A percentile compares a stretch with the other conserved stretches of the same genome.
Evolutionary conservation across 2,329 filamentous ascomycete species (phyloP).

Genomic region (Nigrograna mackinnonii): DNA sequence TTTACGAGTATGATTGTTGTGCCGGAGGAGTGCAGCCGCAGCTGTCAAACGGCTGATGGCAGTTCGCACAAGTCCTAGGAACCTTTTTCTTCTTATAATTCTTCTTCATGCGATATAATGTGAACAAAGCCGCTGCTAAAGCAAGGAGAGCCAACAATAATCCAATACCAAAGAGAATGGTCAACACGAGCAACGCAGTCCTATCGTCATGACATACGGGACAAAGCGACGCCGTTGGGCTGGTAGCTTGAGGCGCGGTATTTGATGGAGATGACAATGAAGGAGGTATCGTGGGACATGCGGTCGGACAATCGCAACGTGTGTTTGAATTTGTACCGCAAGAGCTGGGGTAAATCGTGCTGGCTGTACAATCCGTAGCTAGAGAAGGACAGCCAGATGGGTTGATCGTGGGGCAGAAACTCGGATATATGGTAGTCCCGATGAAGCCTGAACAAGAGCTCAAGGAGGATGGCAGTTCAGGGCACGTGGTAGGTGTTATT

Average conservation of each 20-base stretch:
- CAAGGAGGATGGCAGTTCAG: neutral
- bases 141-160: constrained; percentile 3
- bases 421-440: constrained; percentile 1
- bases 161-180: constrained; percentile 3
- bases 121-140: constrained; percentile 2
- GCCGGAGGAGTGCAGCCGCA: constrained; percentile 5
- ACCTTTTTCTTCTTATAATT: constrained; percentile 3
- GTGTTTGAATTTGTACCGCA: neutral
- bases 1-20: too few relatives aligned
- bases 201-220: neutral
- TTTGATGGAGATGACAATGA: neutral
- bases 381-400: too few relatives aligned
- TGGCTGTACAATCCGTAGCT: too few relatives aligned
- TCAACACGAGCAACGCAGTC: constrained; percentile 1
- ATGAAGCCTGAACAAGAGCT: neutral
- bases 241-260: neutral
- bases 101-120: neutral
- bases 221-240: constrained; percentile 1
- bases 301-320: constrained; percentile 1
- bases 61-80: constrained; percentile 6
- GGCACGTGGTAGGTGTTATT: constrained; percentile 1
- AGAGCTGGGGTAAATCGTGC: too few relatives aligned
- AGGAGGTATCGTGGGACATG: constrained; percentile 1
- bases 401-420: constrained; percentile 3
- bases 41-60: neutral